These are phyloP conservation scores for Hyphodiscus sp. DNA, from an alignment of 2,329 filamentous ascomycete species.

Conservation along the genomic window DNA sequence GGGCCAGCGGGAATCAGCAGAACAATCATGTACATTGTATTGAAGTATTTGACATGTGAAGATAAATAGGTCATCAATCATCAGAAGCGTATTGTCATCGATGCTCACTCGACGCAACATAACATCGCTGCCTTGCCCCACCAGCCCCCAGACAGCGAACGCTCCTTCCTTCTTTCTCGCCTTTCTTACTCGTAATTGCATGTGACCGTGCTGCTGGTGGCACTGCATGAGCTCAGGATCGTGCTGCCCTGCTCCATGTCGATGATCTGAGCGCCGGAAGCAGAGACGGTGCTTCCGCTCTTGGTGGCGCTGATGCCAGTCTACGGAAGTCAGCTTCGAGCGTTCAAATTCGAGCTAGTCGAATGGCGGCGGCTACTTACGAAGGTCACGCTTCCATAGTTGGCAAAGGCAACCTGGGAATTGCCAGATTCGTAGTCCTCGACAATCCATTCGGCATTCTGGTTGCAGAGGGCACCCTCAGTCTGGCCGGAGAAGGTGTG, in stretches of 20 bases:
- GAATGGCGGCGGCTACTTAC: too few relatives aligned
- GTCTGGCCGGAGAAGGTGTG: slow-evolving; percentile 36
- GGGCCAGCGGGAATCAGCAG: too few relatives aligned
- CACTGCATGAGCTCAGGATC: slow-evolving; percentile 23
- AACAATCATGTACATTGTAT: too few relatives aligned
- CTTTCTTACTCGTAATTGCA: slow-evolving; percentile 16
- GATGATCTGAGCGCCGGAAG: slow-evolving; percentile 34
- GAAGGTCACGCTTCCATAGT: slow-evolving; percentile 39
- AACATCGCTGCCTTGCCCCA: too few relatives aligned
- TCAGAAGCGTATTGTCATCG: too few relatives aligned
- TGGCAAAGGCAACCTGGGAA: slow-evolving; percentile 37
- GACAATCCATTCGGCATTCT: slow-evolving; percentile 47
- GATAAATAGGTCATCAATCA: too few relatives aligned
- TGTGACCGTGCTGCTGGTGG: slow-evolving; percentile 9
- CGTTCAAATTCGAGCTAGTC: neutral
- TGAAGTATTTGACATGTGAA: too few relatives aligned
- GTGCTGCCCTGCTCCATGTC: slow-evolving; percentile 36
- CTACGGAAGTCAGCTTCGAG: slow-evolving; percentile 31
- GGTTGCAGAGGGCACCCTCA: slow-evolving; percentile 33
- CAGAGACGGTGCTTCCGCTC: slow-evolving; percentile 17
- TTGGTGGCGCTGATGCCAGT: slow-evolving; percentile 32
- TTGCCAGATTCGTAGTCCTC: slow-evolving; percentile 42
- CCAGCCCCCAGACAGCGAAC: too few relatives aligned
- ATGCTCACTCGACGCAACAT: too few relatives aligned
- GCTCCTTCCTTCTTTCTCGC: too few relatives aligned